Evolutionary conservation across 176 grass and related monocot species (phyloP).

Genomic region (Carex myosuroides): DNA sequence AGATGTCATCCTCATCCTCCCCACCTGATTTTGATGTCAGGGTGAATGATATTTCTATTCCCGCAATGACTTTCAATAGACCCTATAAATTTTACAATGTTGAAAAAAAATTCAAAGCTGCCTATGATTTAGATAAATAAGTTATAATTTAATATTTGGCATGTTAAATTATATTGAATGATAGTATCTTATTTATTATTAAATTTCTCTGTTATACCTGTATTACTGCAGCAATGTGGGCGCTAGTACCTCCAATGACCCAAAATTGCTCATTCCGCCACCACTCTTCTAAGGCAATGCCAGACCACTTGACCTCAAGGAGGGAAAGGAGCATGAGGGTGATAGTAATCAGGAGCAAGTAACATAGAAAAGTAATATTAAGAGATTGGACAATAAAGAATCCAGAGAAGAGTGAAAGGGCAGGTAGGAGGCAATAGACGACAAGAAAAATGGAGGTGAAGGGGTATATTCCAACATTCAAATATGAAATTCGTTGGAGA

Average conservation of each 20-base stretch:
- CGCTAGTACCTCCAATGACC: conserved; percentile 70
- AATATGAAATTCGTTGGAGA: conserved; percentile 47
- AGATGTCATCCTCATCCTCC: conserved; percentile 67
- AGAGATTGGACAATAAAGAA: conserved; percentile 77
- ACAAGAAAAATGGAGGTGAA: conserved; percentile 90
- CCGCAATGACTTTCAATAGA: conserved; percentile 68
- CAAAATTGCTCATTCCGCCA: conserved; percentile 80
- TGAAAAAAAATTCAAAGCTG: not conserved
- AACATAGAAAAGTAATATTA: conserved; percentile 57
- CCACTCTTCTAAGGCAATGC: conserved; percentile 74
- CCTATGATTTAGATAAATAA: not conserved
- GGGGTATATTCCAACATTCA: conserved; percentile 91
- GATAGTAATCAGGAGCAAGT: conserved; percentile 54
- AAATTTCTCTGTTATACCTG: conserved; percentile 18
- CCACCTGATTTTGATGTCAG: conserved; percentile 60
- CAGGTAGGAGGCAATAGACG: conserved; percentile 76
- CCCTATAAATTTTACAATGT: conserved; percentile 29
- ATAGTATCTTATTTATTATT: not conserved
- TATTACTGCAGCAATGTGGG: conserved; percentile 55
- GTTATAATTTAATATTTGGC: not conserved
- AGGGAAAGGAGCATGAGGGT: conserved; percentile 69
- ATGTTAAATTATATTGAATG: not conserved
- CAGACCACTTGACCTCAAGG: conserved; percentile 87
- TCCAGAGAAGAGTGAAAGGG: conserved; percentile 76
- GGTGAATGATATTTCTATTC: conserved; percentile 91